Percentiles rank a stretch among this genome's conserved stretches.
Conservation (phyloP, 2,329 filamentous ascomycete genomes). For the Aureobasidium sp. region DNA sequence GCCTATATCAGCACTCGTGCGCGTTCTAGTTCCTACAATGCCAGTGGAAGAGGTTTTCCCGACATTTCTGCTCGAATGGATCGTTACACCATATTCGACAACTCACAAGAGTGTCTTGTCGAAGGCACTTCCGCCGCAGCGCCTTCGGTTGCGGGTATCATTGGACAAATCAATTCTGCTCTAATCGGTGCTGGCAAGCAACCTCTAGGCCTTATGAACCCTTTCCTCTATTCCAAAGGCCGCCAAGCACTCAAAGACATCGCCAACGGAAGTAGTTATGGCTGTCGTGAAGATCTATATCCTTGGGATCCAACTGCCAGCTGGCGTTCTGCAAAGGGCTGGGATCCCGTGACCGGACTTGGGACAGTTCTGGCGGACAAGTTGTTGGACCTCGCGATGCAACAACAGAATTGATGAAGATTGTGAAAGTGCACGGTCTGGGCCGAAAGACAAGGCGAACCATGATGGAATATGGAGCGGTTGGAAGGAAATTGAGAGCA, state of each 20-base stretch:
- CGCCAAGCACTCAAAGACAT: conserved; percentile 46
- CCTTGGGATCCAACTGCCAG: conserved; percentile 19
- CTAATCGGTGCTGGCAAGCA: conserved; percentile 44
- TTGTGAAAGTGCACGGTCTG: no score
- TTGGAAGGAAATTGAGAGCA: no score
- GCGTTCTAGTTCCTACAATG: conserved; percentile 39
- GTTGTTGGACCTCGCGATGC: neutral
- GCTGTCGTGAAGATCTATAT: conserved; percentile 33
- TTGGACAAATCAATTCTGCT: conserved; percentile 57
- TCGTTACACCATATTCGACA: conserved; percentile 39
- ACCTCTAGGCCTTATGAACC: conserved; percentile 53
- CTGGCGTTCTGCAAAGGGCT: conserved; percentile 22
- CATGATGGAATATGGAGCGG: no score
- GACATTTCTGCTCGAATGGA: conserved; percentile 47
- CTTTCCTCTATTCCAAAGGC: conserved; percentile 49
- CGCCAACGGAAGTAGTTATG: conserved; percentile 31
- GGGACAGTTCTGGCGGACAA: conserved; percentile 22
- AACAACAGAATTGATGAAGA: neutral
- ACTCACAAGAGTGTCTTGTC: conserved; percentile 39
- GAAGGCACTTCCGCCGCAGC: conserved; percentile 52
- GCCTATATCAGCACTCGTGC: conserved; percentile 30
- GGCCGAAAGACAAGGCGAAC: no score
- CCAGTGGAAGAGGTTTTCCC: conserved; percentile 37
- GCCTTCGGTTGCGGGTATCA: conserved; percentile 52
- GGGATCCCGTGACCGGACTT: conserved; percentile 30